Evolutionary conservation across 106 monocot genomes (phyloP), one percentile per base, ranked within the genome.

Genomic region (Alisma plantagoaquatica): DNA sequence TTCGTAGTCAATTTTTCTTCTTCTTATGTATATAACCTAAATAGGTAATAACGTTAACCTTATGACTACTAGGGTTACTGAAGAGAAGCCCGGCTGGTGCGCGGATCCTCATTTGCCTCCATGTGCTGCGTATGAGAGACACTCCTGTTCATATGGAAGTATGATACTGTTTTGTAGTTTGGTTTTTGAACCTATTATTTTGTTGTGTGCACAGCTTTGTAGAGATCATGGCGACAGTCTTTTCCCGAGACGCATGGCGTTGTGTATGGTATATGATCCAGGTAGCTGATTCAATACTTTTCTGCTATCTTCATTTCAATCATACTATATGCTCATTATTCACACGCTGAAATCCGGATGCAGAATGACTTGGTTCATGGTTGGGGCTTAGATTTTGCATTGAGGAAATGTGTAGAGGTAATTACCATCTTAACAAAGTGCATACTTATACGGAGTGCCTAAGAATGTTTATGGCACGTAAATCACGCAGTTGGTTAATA

Each of bases 281-380:
- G 69, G 69, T 24, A 8, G 6, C 28, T 56, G 27, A n/a, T n/a
- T n/a, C n/a, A n/a, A n/a, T n/a, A n/a, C n/a, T n/a, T n/a, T n/a
- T n/a, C n/a, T n/a, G n/a, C n/a, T n/a, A n/a, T n/a, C n/a, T n/a
- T n/a, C n/a, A n/a, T n/a, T n/a, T n/a, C n/a, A n/a, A n/a, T n/a
- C n/a, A n/a, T n/a, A n/a, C n/a, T n/a, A n/a, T n/a, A n/a, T n/a
- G n/a, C n/a, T n/a, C n/a, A n/a, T n/a, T n/a, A n/a, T n/a, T n/a
- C n/a, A n/a, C n/a, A n/a, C n/a, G n/a, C n/a, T n/a, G n/a, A n/a
- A n/a, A n/a, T n/a, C n/a, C n/a, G n/a, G n/a, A n/a, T 60, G 60
- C 45, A 69, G 69, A 69, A 69, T 69, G 69, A 69, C 25, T 61
- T 69, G 53, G 60, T 69, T 53, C 69, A 69, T 44, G 69, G 69